phyloP scores from a whole-genome alignment of 176 grass and related monocot genomes.

The Saccharum officinarum region DNA sequence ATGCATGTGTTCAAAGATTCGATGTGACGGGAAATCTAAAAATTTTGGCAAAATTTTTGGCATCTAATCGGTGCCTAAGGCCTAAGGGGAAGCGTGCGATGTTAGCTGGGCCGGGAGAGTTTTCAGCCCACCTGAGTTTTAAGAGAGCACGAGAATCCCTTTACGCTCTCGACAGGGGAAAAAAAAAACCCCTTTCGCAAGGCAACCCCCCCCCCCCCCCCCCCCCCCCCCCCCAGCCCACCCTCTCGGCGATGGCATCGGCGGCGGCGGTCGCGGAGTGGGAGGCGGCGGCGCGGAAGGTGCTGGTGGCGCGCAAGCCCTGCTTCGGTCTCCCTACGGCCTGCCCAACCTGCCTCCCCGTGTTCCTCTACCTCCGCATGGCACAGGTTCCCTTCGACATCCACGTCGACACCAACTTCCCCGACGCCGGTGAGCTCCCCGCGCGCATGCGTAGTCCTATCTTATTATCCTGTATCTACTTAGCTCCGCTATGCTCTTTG shows the following conservation, averaged over 20 bases:
- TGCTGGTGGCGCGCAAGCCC: slow-evolving; percentile 79
- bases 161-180: not conserved
- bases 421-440: slow-evolving; percentile 65
- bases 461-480: not conserved
- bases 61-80: too few species aligned
- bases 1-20: too few species aligned
- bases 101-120: not conserved
- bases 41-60: too few species aligned
- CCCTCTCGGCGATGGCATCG: slow-evolving; percentile 47
- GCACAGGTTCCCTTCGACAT: slow-evolving; percentile 67
- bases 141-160: not conserved
- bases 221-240: too few species aligned
- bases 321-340: slow-evolving; percentile 83
- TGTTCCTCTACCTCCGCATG: slow-evolving; percentile 83
- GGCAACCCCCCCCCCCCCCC: too few species aligned
- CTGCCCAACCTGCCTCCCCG: slow-evolving; percentile 83
- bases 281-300: slow-evolving; percentile 44
- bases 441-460: not conserved
- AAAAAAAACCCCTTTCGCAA: not conserved
- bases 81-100: too few species aligned
- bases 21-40: too few species aligned
- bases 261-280: slow-evolving; percentile 38
- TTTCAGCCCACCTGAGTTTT: not conserved
- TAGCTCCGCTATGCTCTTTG: not conserved
- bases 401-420: slow-evolving; percentile 64